phyloP scores from a whole-genome alignment of 345 rosid genomes.

The Theobroma cacao region DNA sequence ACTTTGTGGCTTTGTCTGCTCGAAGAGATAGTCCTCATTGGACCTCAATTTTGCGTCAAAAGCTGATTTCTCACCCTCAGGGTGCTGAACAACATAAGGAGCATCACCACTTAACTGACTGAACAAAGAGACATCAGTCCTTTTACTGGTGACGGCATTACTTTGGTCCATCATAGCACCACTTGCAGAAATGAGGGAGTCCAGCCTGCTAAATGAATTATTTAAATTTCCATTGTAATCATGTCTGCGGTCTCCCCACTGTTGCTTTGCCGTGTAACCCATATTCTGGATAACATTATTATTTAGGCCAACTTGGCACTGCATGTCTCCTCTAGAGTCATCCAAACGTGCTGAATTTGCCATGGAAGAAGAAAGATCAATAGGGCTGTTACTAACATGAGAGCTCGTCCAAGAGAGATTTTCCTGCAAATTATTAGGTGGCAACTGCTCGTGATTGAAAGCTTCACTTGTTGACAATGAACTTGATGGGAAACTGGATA shows the following conservation, averaged over 20 bases:
- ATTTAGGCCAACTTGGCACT: conserved; percentile 41
- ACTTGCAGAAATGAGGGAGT: conserved; percentile 35
- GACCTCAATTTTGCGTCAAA: conserved; percentile 39
- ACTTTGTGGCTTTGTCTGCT: conserved; percentile 49
- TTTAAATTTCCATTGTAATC: conserved; percentile 26
- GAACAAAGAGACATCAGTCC: conserved; percentile 33
- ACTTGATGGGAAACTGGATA: conserved; percentile 47
- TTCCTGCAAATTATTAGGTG: conserved; percentile 29
- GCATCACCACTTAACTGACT: conserved; percentile 33
- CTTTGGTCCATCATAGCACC: conserved; percentile 31
- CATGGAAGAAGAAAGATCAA: conserved; percentile 43
- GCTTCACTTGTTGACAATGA: conserved; percentile 40
- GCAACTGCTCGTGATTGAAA: conserved; percentile 36
- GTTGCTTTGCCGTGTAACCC: conserved; percentile 35
- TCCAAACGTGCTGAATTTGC: conserved; percentile 29
- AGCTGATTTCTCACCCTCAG: conserved; percentile 34
- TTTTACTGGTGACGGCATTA: conserved; percentile 21
- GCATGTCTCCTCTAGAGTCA: conserved; percentile 41
- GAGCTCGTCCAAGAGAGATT: conserved; percentile 23
- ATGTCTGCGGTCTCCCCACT: conserved; percentile 50
- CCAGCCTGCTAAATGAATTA: conserved; percentile 33
- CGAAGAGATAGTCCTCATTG: conserved; percentile 31
- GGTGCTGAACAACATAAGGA: conserved; percentile 28
- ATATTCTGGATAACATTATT: conserved; percentile 42
- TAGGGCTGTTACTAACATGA: conserved; percentile 32